Base-by-base conservation (phyloP, 2,329 filamentous ascomycete species). In the Pochonia chlamydosporia region DNA sequence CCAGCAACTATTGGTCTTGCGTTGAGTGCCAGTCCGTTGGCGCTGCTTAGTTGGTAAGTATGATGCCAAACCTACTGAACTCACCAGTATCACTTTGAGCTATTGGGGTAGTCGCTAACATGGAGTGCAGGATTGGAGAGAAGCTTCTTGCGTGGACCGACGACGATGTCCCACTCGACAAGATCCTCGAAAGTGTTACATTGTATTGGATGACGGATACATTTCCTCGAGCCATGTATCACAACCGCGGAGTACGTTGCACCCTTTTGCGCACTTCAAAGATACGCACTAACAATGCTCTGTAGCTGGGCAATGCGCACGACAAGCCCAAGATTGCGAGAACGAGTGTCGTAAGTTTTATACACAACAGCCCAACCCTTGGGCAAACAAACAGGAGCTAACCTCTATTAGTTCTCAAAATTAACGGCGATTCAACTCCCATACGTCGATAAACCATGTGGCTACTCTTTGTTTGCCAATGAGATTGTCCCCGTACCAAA, bases 151-250 rank as follows among this genome's bases (percentile, higher is more conserved):
- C 70, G 5, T 82, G 76, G 77, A 65, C 64, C 2, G 76, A 81
- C 50, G 55, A 63, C 4, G 42, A 53, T 9, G 70, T 70, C 1
- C 55, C 62, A 1, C 48, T 74, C 7, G 58, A 71, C 30, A 65
- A 64, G 2, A 74, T 81, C 10, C 60, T 82, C 3, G 67, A 70
- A n/a, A 60, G 66, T 18, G 68, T 77, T 13, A 71, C 69, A 2
- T 54, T 81, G 4, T 82, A 79, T 55, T 82, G 78, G 77, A 63
- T 80, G 48, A 78, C 75, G 0, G 70, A 69, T 18, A 73, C 67
- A 6, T 70, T 70, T 36, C 67, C 73, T 0, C 67, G 66, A 9
- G 69, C 62, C 13, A 70, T 79, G 25, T 81, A 73, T 56, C 66
- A 71, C 2, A 79, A 81, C 49, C 66, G 74, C 7, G 49, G 40